phyloP scores from a whole-genome alignment of 2,329 filamentous ascomycete genomes.

The Epichloe sp. region DNA sequence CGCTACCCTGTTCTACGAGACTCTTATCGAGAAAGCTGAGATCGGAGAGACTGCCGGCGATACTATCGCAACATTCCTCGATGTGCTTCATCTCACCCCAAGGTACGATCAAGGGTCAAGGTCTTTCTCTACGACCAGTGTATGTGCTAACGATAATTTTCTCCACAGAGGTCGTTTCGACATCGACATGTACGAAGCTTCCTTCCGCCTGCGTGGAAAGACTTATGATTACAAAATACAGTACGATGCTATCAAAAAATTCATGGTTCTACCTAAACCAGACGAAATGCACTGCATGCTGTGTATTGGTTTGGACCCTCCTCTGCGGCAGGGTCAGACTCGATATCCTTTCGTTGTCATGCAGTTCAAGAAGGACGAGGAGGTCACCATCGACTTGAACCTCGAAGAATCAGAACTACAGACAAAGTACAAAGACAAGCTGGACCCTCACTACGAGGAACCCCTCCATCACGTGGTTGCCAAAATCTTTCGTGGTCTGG shows the following conservation, averaged over 20 bases:
- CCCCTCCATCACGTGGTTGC: slow-evolving; percentile 88
- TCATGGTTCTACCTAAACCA: slow-evolving; percentile 97
- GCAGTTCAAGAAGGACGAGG: slow-evolving; percentile 97
- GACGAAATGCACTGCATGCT: slow-evolving; percentile 94
- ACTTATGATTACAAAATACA: slow-evolving; percentile 99
- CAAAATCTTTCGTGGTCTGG: slow-evolving; percentile 87
- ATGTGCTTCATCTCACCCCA: slow-evolving; percentile 92
- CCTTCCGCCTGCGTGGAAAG: slow-evolving; percentile 93
- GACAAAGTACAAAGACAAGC: slow-evolving; percentile 75
- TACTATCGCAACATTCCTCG: slow-evolving; percentile 92
- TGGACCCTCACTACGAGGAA: slow-evolving; percentile 82
- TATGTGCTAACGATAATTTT: not conserved
- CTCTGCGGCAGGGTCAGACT: slow-evolving; percentile 91
- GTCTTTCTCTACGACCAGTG: not conserved
- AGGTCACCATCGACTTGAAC: slow-evolving; percentile 92
- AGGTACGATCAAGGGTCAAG: slow-evolving; percentile 37
- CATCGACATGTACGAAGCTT: slow-evolving; percentile 98
- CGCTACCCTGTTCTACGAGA: slow-evolving; percentile 95
- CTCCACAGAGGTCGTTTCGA: slow-evolving; percentile 82
- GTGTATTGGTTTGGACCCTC: slow-evolving; percentile 85
- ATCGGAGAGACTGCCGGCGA: slow-evolving; percentile 98
- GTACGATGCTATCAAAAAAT: slow-evolving; percentile 98
- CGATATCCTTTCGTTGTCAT: slow-evolving; percentile 97
- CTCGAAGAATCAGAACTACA: slow-evolving; percentile 83
- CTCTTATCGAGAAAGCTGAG: slow-evolving; percentile 94